Base-by-base conservation (phyloP, 1,139 yeast species). In the Taphrina confusa region DNA sequence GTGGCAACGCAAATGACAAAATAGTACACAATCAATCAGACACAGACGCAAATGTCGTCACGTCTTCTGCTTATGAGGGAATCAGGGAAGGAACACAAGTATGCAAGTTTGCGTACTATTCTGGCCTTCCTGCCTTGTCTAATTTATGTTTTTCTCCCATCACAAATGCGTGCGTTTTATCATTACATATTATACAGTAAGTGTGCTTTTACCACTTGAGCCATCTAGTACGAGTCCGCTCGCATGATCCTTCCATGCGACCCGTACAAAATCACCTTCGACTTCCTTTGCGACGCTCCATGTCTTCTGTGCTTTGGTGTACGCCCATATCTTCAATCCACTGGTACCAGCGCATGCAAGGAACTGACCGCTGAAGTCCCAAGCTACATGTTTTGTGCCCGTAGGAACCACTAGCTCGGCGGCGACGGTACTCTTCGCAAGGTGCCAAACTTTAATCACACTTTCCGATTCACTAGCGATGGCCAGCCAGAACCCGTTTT, bases 401-500 rank as follows among this genome's bases (percentile, higher is more conserved):
- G 65, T 63, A 1, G 61, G 40, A 3, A 58, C 50, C 28, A 60
- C 63, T 23, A 71, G 65, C 6, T 67, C 65, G 12, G 69, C 70
- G 33, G 69, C 64, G 16, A 63, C 58, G n/a, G 66, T 60, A 14
- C 63, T 60, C 27, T 68, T 68, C 62, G 62, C 64, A 51, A 62
- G 70, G 65, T 68, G 68, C 72, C 69, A 61, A 12, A 62, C 37
- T 25, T 36, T 39, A 16, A 44, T 49, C 65, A 23, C 44, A 6
- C 69, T 51, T 11, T 62, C 63, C 8, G 28, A 27, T 4, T 76
- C 71, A 67, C 73, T 47, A 1, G 64, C 62, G 5, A 69, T 66
- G 2, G 68, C 74, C 58, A 85, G 71, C 85, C 89, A 84, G 71
- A 83, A 85, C 3, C 94, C 94, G 68, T 86, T 86, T 27, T 78